phyloP scores from a whole-genome alignment of 208 protist genomes.

The Crithidia expoeki region DNA sequence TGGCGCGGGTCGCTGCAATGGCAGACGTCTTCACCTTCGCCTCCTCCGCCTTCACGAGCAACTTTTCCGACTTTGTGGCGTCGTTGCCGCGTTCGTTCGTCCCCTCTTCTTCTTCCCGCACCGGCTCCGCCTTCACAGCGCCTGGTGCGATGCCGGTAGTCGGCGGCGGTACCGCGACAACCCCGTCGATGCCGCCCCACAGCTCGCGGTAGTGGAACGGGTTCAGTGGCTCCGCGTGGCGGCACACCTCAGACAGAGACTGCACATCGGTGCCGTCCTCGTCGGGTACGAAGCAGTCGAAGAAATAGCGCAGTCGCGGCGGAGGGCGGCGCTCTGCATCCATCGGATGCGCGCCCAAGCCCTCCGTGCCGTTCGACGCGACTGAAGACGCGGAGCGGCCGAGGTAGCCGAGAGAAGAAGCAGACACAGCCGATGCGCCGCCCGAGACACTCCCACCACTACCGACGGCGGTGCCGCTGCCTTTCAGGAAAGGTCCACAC shows the following conservation, averaged over 20 bases:
- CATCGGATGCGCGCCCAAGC: not conserved
- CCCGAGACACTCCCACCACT: constrained; percentile 3
- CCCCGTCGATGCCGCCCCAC: constrained; percentile 23
- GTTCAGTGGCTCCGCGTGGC: constrained; percentile 64
- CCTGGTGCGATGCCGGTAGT: not conserved
- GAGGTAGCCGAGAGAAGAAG: constrained; percentile 13
- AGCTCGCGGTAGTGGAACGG: constrained; percentile 76
- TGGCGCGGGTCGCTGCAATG: not conserved
- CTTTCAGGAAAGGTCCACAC: constrained; percentile 38
- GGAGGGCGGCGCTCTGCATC: constrained; percentile 37
- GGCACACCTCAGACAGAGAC: constrained; percentile 18
- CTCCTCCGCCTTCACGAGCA: not conserved
- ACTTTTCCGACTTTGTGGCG: not conserved
- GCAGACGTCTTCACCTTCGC: constrained; percentile 1
- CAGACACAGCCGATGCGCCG: constrained; percentile 10
- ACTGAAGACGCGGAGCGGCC: constrained; percentile 11
- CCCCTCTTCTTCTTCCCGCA: constrained; percentile 1
- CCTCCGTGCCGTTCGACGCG: constrained; percentile 13
- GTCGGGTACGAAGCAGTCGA: constrained; percentile 67
- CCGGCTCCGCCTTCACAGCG: constrained; percentile 6
- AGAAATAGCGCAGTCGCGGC: constrained; percentile 53
- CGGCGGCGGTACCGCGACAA: not conserved
- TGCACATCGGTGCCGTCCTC: constrained; percentile 14
- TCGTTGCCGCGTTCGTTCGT: too few species aligned
- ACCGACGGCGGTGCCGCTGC: constrained; percentile 10